Base-by-base conservation (phyloP, 176 grass and related monocot species). In the Poa annua region DNA sequence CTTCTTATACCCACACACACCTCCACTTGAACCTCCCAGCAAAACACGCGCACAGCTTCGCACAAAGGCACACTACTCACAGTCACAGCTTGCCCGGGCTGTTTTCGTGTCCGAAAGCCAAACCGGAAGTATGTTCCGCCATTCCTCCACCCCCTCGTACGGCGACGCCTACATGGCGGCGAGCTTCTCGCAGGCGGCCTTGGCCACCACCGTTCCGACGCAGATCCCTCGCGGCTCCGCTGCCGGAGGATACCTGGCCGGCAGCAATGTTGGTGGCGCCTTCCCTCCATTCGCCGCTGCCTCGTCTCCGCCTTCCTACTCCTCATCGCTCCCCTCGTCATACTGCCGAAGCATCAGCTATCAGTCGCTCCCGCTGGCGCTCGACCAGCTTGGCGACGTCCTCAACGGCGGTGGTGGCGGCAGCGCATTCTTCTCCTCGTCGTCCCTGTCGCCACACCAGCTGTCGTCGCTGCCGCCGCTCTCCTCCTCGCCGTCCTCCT, bases 401-500 rank as follows among this genome's bases (percentile, higher is more conserved):
- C 7, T 85, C 67, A 26, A 5, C 71, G 12, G 4, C 71, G 29
- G 35, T 36, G 56, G 53, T 14, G 16, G 71, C 2, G 52, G 61
- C 6, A 11, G 76, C 0, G 25, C 75, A 81, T 82, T 88, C 69
- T 71, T 75, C 78, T 88, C 87, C 39, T 48, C 77, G 7, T 61
- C 83, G 3, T 80, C 78, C 6, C 42, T 59, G 14, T 81, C 78
- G n/a, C 75, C 59, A 41, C 84, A 80, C 82, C 82, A 82, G 72
- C 88, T 57, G 45, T 66, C 56, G 29, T 67, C 74, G 15, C 80
- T 75, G 15, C 86, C 48, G 4, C 88, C 63, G 49, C 86, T 86
- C 36, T 90, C 87, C 5, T 93, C 86, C 5, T 86, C 92, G 12
- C 82, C 93, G 6, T 86, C 91, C 74, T 90, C 93, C n/a, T 93